Evolutionary conservation across 768 basidiomycete species (phyloP), one percentile per base, ranked within the genome.

Genomic region (Tulasnella sp.): DNA sequence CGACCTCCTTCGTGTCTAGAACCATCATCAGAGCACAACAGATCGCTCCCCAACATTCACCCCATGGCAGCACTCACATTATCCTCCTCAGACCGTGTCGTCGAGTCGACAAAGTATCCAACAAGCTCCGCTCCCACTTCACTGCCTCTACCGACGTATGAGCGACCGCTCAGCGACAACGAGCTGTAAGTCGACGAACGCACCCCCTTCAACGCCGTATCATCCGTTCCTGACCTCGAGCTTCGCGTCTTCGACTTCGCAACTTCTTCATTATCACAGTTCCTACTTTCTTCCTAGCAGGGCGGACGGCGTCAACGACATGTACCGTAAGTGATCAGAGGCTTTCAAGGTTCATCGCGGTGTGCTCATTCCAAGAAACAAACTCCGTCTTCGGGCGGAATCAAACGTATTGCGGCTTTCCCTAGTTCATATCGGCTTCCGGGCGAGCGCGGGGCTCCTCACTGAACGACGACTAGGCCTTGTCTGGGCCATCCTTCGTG

Each of bases 261-360:
- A 78, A 84, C 66, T 78, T 85, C 24, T 73, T 67, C 58, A 71
- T 92, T 50, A 86, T 87, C 3, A 81, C 60, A 87, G 81, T 22
- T 87, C 85, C 1, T 92, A 90, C 70, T 91, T 79, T 68, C 75
- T 91, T 9, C 88, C 86, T 2, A 81, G 82, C 2, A 76, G 89
- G n/a, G 82, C 81, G 46, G 79, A 74, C 54, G 86, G 86, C 3
- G 88, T 91, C 31, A 92, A 92, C 65, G 89, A 92, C 68, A 91
- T 92, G 89, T 88, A 65, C 61, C 34, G 34, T 38, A 15, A 38
- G 34, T 38, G 34, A 38, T 7, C 5, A 38, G 15, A 15, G 80
- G 67, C 24, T 4, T 17, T 21, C 22, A 48, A 21, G 25, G 38
- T 12, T 8, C 22, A 21, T 29, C 45, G 24, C n/a, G 31, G 43